These are phyloP conservation scores for Neofusicoccum sp. DNA, from an alignment of 2,329 filamentous ascomycete genomes.

Conservation along the genomic window DNA sequence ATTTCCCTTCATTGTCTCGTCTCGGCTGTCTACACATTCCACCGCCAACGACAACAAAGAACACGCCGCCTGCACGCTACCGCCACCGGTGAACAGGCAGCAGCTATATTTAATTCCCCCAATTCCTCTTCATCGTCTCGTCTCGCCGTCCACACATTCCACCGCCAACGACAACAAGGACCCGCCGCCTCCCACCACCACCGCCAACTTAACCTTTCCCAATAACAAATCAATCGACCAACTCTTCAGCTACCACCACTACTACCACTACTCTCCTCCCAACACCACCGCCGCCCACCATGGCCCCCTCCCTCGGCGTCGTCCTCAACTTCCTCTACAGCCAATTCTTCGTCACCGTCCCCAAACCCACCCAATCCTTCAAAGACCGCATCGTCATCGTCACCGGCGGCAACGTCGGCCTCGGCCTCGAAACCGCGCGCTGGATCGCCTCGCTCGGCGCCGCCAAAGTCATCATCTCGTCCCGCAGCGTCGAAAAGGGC, in stretches of 20 bases:
- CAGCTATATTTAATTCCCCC: background rate
- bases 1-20: background rate
- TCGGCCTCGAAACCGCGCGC: slow-evolving; percentile 47
- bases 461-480: slow-evolving; percentile 46
- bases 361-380: slow-evolving; percentile 28
- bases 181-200: too few relatives aligned
- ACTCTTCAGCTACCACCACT: too few relatives aligned
- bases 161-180: background rate
- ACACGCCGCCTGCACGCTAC: background rate
- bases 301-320: background rate
- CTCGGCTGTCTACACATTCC: background rate
- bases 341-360: slow-evolving; percentile 40
- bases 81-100: background rate
- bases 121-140: background rate
- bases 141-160: background rate
- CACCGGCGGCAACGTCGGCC: slow-evolving; percentile 49
- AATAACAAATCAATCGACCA: too few relatives aligned
- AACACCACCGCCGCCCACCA: background rate
- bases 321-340: slow-evolving; percentile 35
- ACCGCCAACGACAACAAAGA: background rate
- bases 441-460: slow-evolving; percentile 43
- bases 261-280: too few relatives aligned
- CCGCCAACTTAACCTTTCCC: background rate
- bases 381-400: slow-evolving; percentile 44
- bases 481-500: slow-evolving; percentile 44